Base-by-base conservation (phyloP, 2,329 filamentous ascomycete species). In the Daldinia eschscholtzii region DNA sequence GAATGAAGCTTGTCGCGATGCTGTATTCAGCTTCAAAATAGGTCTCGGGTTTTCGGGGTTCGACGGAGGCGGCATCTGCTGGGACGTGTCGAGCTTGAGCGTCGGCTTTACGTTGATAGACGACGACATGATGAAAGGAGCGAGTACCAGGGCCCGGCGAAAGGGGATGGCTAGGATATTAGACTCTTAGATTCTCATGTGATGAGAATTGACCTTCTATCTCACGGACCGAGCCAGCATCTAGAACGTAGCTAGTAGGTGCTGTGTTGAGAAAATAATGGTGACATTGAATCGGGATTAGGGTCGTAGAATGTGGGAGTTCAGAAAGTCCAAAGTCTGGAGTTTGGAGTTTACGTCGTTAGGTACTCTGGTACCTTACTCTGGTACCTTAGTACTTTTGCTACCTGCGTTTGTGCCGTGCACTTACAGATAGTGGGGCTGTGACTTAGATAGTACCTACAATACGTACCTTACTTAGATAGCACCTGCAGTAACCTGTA, bases 1-100 rank as follows among this genome's bases (percentile, higher is more conserved):
- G n/a, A 77, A 73, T 6, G 76, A 77, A 20, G 73, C 42, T 37
- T 76, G 70, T 55, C 76, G 74, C 39, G 77, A 74, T 35, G 57
- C 61, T 3, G 77, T 78, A 42, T 77, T 79, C 12, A 79, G 44
- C 67, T 79, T 79, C n/a, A 79, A 70, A 13, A 77, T 78, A 1
- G 78, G 77, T 53, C 72, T 71, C 13, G 75, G 74, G 39, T 74
- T 78, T 13, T 78, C 75, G 37, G 68, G 3, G 64, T 58, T 42
- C 62, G 68, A 46, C 2, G 77, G 77, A 15, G 77, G 76, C 3
- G 77, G 77, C 77, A 78, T 79, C 39, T 74, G 61, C 4, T 72
- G 70, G 13, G 61, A 71, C 61, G 74, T 77, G 28, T 77, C 72
- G 46, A 78, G 68, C 70, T 77, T 78, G 20, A 78, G 65, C 3